Evolutionary conservation across 1,284 basidiomycete genomes (phyloP).

Genomic region (Apiotrichum mycotoxinovorans): DNA sequence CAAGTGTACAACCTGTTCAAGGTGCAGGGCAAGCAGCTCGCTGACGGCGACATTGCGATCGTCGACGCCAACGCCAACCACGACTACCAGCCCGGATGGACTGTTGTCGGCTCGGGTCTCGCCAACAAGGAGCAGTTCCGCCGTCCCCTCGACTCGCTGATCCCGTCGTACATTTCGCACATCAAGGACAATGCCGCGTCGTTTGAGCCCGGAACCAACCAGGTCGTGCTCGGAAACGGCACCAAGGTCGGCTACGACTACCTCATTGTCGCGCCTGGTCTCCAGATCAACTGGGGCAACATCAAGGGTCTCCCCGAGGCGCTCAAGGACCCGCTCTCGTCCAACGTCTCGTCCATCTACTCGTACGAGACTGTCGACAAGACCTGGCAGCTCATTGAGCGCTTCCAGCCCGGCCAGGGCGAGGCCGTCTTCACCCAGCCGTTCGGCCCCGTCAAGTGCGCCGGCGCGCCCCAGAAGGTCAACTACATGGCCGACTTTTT

Average conservation of each 20-base stretch:
- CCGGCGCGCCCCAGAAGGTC: slow-evolving; percentile 89
- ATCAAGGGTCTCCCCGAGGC: slow-evolving; percentile 77
- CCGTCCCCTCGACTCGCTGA: slow-evolving; percentile 63
- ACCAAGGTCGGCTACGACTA: slow-evolving; percentile 75
- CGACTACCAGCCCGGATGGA: slow-evolving; percentile 74
- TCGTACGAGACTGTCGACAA: slow-evolving; percentile 83
- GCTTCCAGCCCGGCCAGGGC: slow-evolving; percentile 65
- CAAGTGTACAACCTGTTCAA: slow-evolving; percentile 78
- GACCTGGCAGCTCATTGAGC: slow-evolving; percentile 74
- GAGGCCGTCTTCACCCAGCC: slow-evolving; percentile 92
- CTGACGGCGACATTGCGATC: slow-evolving; percentile 73
- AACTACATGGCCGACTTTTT: slow-evolving; percentile 79
- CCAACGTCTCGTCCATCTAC: slow-evolving; percentile 92
- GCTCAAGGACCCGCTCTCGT: slow-evolving; percentile 63
- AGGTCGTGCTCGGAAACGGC: slow-evolving; percentile 67
- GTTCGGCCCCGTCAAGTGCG: slow-evolving; percentile 89
- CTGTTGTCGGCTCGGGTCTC: slow-evolving; percentile 84
- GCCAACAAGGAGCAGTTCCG: slow-evolving; percentile 64
- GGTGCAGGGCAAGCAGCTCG: slow-evolving; percentile 63
- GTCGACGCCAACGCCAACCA: slow-evolving; percentile 58
- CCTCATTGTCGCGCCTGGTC: slow-evolving; percentile 82
- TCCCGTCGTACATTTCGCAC: slow-evolving; percentile 70
- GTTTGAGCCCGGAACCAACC: slow-evolving; percentile 72
- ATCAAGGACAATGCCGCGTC: slow-evolving; percentile 69
- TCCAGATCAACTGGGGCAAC: slow-evolving; percentile 73